These are phyloP conservation scores for Boechera stricta DNA, from an alignment of 345 rosid genomes.

Conservation along the genomic window DNA sequence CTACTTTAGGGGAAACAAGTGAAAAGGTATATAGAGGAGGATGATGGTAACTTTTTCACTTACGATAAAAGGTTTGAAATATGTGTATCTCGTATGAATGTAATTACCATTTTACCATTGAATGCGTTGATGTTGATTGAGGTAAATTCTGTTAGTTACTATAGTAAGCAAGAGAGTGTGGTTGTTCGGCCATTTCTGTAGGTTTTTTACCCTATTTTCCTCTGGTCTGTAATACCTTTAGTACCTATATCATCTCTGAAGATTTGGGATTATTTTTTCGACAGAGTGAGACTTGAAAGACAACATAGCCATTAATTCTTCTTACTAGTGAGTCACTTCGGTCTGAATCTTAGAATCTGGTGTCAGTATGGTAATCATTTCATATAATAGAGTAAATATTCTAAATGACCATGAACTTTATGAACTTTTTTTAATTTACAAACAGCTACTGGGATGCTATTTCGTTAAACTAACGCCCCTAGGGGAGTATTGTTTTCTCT, in stretches of 20 bases:
- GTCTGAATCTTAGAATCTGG: background rate
- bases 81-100: constrained; percentile 38
- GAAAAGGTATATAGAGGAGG: constrained; percentile 25
- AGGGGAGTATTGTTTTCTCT: no score
- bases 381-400: background rate
- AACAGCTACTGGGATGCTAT: background rate
- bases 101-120: constrained; percentile 42
- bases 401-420: background rate
- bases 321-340: background rate
- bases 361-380: background rate
- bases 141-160: constrained; percentile 34
- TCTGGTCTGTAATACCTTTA: constrained; percentile 25
- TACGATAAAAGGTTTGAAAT: constrained; percentile 15
- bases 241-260: constrained; percentile 10
- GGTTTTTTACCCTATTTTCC: constrained; percentile 8
- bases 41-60: constrained; percentile 30
- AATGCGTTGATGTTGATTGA: constrained; percentile 32
- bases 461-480: background rate
- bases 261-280: background rate
- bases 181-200: constrained; percentile 38
- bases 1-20: constrained; percentile 84
- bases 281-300: background rate
- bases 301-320: background rate
- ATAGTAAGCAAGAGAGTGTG: constrained; percentile 27
- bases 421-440: background rate